phyloP scores from a whole-genome alignment of 2,329 filamentous ascomycete species.

The Nakataea oryzae region DNA sequence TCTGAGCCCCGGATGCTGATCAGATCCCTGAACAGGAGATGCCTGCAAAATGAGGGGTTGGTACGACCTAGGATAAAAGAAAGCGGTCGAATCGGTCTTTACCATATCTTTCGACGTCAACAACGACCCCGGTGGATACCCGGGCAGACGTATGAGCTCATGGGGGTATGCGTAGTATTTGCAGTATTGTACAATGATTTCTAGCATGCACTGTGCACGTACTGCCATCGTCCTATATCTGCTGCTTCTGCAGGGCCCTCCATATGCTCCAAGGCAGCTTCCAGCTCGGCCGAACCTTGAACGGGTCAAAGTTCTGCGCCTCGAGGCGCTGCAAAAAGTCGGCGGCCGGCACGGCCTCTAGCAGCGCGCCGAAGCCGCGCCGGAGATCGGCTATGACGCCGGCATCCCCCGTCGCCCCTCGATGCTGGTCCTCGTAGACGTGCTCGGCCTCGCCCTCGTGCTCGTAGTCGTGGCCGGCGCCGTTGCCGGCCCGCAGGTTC shows the following conservation, averaged over 20 bases:
- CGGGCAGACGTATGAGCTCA: not conserved
- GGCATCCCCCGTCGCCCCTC: conserved; percentile 3
- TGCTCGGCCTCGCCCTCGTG: conserved; percentile 69
- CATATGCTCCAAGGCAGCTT: conserved; percentile 71
- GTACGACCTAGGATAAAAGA: too few species aligned
- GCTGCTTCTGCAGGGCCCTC: conserved; percentile 37
- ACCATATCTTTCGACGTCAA: too few species aligned
- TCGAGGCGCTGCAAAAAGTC: conserved; percentile 74
- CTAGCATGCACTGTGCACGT: too few species aligned
- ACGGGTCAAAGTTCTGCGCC: conserved; percentile 74
- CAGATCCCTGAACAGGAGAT: too few species aligned
- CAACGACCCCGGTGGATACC: too few species aligned
- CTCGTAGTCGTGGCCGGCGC: conserved; percentile 79
- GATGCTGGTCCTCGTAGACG: conserved; percentile 26
- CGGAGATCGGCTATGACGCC: conserved; percentile 31
- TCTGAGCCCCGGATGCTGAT: too few species aligned
- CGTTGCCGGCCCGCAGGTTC: conserved; percentile 62
- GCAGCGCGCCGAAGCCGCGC: conserved; percentile 65
- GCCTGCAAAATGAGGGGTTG: too few species aligned
- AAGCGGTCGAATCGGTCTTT: too few species aligned
- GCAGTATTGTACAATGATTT: not conserved
- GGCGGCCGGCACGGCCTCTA: conserved; percentile 68
- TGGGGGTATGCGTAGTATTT: not conserved
- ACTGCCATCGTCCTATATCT: conserved; percentile 24
- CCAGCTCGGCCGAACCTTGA: conserved; percentile 61